Conservation (phyloP, 2,329 filamentous ascomycete genomes). For the Juglanconis juglandina region DNA sequence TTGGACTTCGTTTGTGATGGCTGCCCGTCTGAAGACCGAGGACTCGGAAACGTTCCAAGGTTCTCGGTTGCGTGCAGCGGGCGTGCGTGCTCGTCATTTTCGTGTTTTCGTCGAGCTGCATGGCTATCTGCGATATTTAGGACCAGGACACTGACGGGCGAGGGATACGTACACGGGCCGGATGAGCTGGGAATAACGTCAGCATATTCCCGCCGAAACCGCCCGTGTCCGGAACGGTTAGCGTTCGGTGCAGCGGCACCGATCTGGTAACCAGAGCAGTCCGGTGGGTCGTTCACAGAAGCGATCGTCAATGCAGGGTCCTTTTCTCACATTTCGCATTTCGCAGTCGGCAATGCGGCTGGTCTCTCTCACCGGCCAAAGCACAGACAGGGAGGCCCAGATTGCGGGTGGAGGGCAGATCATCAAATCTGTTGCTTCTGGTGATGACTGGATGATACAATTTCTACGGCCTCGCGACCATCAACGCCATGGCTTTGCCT, state of each 20-base stretch:
- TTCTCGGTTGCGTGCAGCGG: background rate
- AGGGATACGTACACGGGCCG: background rate
- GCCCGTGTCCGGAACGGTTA: background rate
- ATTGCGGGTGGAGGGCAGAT: background rate
- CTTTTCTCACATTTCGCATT: background rate
- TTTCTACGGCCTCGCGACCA: too few relatives aligned
- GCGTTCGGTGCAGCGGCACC: background rate
- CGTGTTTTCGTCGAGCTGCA: constrained; percentile 1
- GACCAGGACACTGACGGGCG: background rate
- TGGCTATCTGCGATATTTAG: background rate
- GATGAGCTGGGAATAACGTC: background rate
- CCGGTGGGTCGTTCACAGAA: background rate
- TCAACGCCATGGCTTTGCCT: too few relatives aligned
- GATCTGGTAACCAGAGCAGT: background rate
- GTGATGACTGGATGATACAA: background rate
- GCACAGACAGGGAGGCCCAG: background rate
- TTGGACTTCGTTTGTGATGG: background rate
- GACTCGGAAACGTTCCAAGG: background rate
- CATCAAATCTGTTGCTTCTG: background rate
- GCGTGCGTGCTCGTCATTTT: background rate
- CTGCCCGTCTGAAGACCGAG: background rate
- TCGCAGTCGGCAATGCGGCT: background rate
- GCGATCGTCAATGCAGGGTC: background rate
- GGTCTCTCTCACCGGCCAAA: background rate
- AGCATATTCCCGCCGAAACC: background rate